Percentiles rank a stretch among this genome's conserved stretches.
These are phyloP conservation scores for Chalciporus sp. DNA, from an alignment of 1,284 basidiomycete species.

Conservation along the genomic window DNA sequence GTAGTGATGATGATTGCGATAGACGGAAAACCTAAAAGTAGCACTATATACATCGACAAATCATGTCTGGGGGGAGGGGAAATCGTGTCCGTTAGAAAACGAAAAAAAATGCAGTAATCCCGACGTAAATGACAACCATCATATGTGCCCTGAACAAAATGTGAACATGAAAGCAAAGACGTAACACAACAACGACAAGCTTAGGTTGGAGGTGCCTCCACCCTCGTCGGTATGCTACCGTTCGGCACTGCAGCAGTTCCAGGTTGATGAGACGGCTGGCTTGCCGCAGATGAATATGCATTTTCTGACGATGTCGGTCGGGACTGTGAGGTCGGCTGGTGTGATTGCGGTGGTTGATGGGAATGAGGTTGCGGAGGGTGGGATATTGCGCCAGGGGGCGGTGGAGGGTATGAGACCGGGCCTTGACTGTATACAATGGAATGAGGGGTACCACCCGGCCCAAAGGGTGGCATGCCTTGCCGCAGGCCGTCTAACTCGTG, in stretches of 20 bases:
- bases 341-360: conserved; percentile 37
- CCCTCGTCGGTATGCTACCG: conserved; percentile 36
- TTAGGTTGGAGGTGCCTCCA: conserved; percentile 32
- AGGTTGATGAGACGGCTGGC: conserved; percentile 30
- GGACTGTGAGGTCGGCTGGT: conserved; percentile 36
- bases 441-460: conserved; percentile 52
- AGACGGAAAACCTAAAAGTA: conserved; percentile 14
- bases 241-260: conserved; percentile 37
- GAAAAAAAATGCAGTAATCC: conserved; percentile 23
- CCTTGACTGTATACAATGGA: conserved; percentile 56
- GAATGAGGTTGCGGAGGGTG: conserved; percentile 41
- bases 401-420: conserved; percentile 44
- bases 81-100: conserved; percentile 27
- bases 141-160: conserved; percentile 14
- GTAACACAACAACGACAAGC: neutral
- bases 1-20: conserved; percentile 13
- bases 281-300: conserved; percentile 43
- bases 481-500: conserved; percentile 73
- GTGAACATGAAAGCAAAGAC: conserved; percentile 6
- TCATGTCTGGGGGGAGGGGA: conserved; percentile 15
- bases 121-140: conserved; percentile 20
- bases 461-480: conserved; percentile 57
- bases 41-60: conserved; percentile 34
- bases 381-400: conserved; percentile 44
- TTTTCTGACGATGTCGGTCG: conserved; percentile 54